These are phyloP conservation scores for Metarhizium rileyi DNA, from an alignment of 2,329 filamentous ascomycete genomes.

Conservation along the genomic window DNA sequence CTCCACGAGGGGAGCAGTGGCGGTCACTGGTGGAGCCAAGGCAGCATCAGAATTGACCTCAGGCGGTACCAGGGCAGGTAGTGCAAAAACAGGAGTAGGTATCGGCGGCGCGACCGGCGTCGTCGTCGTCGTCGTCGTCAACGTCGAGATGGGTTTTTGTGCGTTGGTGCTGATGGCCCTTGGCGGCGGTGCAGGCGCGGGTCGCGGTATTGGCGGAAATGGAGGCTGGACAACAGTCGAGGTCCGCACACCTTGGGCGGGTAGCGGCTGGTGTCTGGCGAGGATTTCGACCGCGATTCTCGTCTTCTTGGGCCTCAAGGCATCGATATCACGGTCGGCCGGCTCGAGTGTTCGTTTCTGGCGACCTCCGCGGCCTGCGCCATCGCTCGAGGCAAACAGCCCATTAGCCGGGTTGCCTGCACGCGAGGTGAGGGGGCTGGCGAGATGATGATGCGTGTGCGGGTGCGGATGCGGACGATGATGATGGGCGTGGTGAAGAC, in stretches of 20 bases:
- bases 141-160: neutral
- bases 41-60: slow-evolving; percentile 7
- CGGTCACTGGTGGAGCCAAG: neutral
- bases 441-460: slow-evolving; percentile 14
- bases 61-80: slow-evolving; percentile 3
- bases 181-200: slow-evolving; percentile 10
- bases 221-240: slow-evolving; percentile 11
- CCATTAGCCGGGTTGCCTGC: slow-evolving; percentile 4
- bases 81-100: neutral
- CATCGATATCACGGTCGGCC: slow-evolving; percentile 34
- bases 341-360: slow-evolving; percentile 40
- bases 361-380: slow-evolving; percentile 25
- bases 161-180: slow-evolving; percentile 7
- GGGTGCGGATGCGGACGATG: slow-evolving; percentile 16
- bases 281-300: slow-evolving; percentile 45
- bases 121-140: neutral
- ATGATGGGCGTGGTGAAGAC: slow-evolving; percentile 23
- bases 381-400: slow-evolving; percentile 18
- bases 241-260: slow-evolving; percentile 16
- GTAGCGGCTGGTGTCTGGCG: slow-evolving; percentile 17
- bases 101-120: neutral
- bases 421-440: slow-evolving; percentile 14
- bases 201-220: slow-evolving; percentile 15
- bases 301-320: slow-evolving; percentile 37
- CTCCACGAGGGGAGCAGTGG: slow-evolving; percentile 14